Percentiles rank a stretch among this genome's conserved stretches.
Evolutionary conservation across 345 rosid genomes (phyloP).

Genomic region (Syzygium aqueum): DNA sequence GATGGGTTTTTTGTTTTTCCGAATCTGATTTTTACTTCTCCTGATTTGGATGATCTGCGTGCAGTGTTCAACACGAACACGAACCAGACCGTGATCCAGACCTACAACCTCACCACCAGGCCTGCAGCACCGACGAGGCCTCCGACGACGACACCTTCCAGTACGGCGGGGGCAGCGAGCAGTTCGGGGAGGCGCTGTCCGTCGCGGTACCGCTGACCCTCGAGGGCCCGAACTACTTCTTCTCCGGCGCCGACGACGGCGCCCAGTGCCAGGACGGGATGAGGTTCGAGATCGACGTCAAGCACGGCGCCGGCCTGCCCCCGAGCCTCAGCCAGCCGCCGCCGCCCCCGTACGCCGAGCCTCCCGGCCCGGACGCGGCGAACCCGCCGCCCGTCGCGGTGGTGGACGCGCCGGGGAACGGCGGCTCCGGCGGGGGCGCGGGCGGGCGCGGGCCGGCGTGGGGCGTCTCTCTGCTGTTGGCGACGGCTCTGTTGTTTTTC

Average conservation of each 20-base stretch:
- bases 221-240: conserved; percentile 42
- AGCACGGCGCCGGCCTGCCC: conserved; percentile 51
- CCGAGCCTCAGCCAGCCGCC: conserved; percentile 66
- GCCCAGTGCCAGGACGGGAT: conserved; percentile 43
- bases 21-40: not conserved
- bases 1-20: not conserved
- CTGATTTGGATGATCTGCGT: not conserved
- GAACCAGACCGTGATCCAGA: conserved; percentile 46
- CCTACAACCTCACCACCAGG: conserved; percentile 40
- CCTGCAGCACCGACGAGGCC: conserved; percentile 35
- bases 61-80: conserved; percentile 48
- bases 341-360: conserved; percentile 45
- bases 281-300: conserved; percentile 49
- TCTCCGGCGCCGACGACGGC: conserved; percentile 46
- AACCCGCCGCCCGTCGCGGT: conserved; percentile 23
- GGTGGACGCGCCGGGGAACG: conserved; percentile 6
- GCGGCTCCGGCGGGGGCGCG: conserved; percentile 2
- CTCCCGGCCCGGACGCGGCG: conserved; percentile 26
- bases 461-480: conserved; percentile 4
- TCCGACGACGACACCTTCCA: conserved; percentile 25
- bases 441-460: not conserved
- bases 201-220: conserved; percentile 38
- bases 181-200: conserved; percentile 20
- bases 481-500: not conserved
- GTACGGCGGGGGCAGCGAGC: conserved; percentile 28